A percentile compares a stretch with the other conserved stretches of the same genome.
Conservation (phyloP, 768 basidiomycete species). For the Kwoniella dendrophila region DNA sequence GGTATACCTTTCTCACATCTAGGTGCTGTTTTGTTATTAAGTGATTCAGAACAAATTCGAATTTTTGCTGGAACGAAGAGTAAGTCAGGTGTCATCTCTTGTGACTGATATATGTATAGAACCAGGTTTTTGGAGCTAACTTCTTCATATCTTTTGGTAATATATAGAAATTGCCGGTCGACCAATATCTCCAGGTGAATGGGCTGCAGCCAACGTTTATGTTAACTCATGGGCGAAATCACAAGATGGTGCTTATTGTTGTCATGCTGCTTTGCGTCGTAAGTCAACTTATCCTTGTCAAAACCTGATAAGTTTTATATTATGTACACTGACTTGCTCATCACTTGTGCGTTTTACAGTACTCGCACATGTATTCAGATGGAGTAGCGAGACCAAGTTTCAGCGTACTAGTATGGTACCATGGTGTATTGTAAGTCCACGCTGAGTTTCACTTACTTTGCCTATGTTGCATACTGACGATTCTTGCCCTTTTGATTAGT, state of each 20-base stretch:
- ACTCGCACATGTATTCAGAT: constrained; percentile 16
- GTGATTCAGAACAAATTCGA: constrained; percentile 29
- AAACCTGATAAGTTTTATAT: background rate
- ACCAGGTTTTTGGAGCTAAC: background rate
- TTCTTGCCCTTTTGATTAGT: constrained; percentile 4
- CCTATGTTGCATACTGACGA: too few relatives aligned
- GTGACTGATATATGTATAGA: background rate
- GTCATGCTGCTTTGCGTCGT: constrained; percentile 19
- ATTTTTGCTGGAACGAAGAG: constrained; percentile 30
- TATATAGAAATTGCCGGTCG: constrained; percentile 25
- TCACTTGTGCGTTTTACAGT: background rate
- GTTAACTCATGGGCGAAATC: constrained; percentile 27
- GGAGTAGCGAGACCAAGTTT: constrained; percentile 19
- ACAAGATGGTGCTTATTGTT: constrained; percentile 24
- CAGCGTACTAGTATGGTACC: constrained; percentile 18
- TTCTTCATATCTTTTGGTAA: background rate
- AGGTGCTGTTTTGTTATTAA: constrained; percentile 22
- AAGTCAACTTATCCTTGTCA: too few relatives aligned
- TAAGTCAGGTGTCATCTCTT: constrained; percentile 1
- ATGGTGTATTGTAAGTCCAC: constrained; percentile 22
- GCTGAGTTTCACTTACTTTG: too few relatives aligned
- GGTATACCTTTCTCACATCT: constrained; percentile 30
- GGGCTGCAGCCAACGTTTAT: constrained; percentile 26
- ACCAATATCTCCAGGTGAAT: constrained; percentile 25
- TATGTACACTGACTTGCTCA: background rate